Conservation (phyloP, 2,329 filamentous ascomycete genomes). For the Alternaria ventricosa region DNA sequence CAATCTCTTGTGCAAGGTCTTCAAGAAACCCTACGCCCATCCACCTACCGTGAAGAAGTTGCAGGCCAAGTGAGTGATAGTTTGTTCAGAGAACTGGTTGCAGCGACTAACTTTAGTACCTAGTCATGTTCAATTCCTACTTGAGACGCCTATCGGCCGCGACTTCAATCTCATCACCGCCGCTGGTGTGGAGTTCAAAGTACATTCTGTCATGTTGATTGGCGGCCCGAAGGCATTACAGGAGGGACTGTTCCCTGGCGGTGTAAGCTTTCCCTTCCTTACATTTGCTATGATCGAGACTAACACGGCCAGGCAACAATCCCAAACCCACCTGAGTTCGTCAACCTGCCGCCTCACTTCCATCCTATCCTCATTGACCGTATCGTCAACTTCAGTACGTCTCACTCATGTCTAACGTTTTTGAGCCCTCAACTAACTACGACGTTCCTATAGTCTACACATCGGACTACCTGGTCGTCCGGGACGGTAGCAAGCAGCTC, state of each 20-base stretch:
- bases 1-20: slow-evolving; percentile 4
- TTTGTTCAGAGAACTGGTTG: not conserved
- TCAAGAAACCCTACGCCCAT: slow-evolving; percentile 1
- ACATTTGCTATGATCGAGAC: not conserved
- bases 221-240: slow-evolving; percentile 16
- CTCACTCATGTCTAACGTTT: too few species aligned
- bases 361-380: slow-evolving; percentile 16
- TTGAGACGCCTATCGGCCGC: slow-evolving; percentile 10
- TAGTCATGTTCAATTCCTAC: slow-evolving; percentile 4
- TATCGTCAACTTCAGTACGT: slow-evolving; percentile 18
- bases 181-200: slow-evolving; percentile 12
- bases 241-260: slow-evolving; percentile 11
- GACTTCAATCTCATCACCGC: slow-evolving; percentile 18
- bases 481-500: not conserved
- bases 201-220: slow-evolving; percentile 20
- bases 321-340: not conserved
- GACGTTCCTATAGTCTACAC: too few species aligned
- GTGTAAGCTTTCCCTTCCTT: not conserved
- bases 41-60: not conserved
- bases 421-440: too few species aligned
- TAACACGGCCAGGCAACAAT: not conserved
- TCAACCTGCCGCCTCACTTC: slow-evolving; percentile 6
- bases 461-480: slow-evolving; percentile 11
- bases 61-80: not conserved
- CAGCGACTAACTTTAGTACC: not conserved